Evolutionary conservation across 768 basidiomycete genomes (phyloP), one percentile per base, ranked within the genome.

Genomic region (Pleurotus eryngii): DNA sequence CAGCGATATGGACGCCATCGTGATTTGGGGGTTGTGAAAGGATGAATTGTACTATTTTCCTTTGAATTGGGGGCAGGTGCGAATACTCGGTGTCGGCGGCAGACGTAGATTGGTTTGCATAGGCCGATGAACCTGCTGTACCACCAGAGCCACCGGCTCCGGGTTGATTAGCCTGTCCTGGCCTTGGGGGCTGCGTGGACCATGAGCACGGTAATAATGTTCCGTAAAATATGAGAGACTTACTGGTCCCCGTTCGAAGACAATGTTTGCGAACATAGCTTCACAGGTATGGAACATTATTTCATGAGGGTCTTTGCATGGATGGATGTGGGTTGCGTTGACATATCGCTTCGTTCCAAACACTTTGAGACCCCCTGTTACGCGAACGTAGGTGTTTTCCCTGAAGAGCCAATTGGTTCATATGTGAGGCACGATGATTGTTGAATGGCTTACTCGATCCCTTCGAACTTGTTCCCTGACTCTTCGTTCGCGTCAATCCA

Each of bases 261-360:
- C 79, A 60, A 92, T 70, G 54, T 80, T 85, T 11, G 89, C 84
- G 20, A 81, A 79, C 62, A 95, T 84, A 11, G 82, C 78, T 63
- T 98, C 92, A 54, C 91, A 67, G 39, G 86, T 71, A 69, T 98
- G 95, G 70, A 89, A 95, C 67, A 85, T 87, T 20, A 90, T 71
- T 70, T 98, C 95, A 66, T 89, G 83, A 8, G 77, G 72, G 63
- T 95, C 89, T 26, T 75, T 81, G 45, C 88, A 73, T 5, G 78
- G 76, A 22, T 90, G 83, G 61, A 98, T 83, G 60, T 87, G 81
- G 22, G 79, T 83, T 5, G 89, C 86, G 56, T 90, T 90, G 65
- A 99, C 80, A 69, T 93, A 91, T 68, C 85, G 78, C 70, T 90
- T 94, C 66, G 80, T 83, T 38, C 84, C 82, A 68, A 96, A 97